Conservation (phyloP, 2,329 filamentous ascomycete species). For the Nigrospora oryzae region DNA sequence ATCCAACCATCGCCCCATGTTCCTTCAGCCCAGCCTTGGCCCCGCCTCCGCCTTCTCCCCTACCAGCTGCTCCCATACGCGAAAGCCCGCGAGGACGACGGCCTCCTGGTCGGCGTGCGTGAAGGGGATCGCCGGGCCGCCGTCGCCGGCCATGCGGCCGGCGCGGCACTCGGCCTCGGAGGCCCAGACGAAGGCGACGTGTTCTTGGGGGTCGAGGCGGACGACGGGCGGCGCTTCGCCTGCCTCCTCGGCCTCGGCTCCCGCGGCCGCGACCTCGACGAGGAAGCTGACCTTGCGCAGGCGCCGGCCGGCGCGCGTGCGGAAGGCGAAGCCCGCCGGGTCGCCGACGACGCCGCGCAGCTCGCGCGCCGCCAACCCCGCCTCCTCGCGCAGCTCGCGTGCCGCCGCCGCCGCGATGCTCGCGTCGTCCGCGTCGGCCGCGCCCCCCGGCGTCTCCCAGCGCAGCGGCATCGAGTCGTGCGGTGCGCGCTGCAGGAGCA, state of each 20-base stretch:
- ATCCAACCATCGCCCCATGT: too few relatives aligned
- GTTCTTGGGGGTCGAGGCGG: constrained; percentile 22
- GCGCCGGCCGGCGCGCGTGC: constrained; percentile 3
- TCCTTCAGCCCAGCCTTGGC: too few relatives aligned
- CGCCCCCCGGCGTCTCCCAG: constrained; percentile 34
- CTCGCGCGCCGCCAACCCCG: constrained; percentile 18
- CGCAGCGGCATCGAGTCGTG: constrained; percentile 24
- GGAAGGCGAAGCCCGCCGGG: constrained; percentile 7
- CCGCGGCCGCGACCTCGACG: constrained; percentile 12
- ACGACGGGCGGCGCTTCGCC: constrained; percentile 11
- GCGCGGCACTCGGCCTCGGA: constrained; percentile 19
- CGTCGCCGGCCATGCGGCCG: constrained; percentile 6
- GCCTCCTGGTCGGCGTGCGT: constrained; percentile 13
- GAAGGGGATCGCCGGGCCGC: constrained; percentile 14
- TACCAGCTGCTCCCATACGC: constrained; percentile 5
- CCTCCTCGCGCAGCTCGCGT: constrained; percentile 33
- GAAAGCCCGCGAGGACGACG: constrained; percentile 14
- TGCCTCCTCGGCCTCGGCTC: too few relatives aligned
- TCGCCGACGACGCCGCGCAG: constrained; percentile 13
- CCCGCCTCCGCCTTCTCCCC: not conserved
- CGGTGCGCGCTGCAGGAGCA: constrained; percentile 29
- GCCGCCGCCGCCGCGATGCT: constrained; percentile 26
- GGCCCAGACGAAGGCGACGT: constrained; percentile 21
- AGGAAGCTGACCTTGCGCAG: constrained; percentile 20
- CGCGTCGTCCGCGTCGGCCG: constrained; percentile 24